Base-by-base conservation (phyloP, 257 asterid species). In the Solanum commersonii region DNA sequence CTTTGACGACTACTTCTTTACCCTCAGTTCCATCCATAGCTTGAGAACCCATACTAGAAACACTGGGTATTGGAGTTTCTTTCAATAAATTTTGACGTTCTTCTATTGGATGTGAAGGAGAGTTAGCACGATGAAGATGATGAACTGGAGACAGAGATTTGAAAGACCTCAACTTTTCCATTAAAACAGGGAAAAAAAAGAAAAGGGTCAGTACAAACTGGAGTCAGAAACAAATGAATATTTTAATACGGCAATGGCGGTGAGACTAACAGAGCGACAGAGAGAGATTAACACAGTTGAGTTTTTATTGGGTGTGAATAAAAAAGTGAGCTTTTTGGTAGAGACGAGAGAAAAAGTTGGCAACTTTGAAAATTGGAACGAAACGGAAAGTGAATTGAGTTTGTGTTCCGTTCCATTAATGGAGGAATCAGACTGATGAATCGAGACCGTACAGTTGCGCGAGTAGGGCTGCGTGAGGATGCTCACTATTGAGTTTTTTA, bases 121-220 rank as follows among this genome's bases (percentile, higher is more conserved):
- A 81, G 42, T 29, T 81, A 10, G 44, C 67, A 20, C 88, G 72
- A n/a, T 87, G 68, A 56, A 87, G 71, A 86, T 87, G 31, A 14
- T 73, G n/a, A 35, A 46, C 49, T 8, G 89, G 20, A 40, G 83
- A 42, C 1, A 12, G 85, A 34, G 88, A 42, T 83, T 90, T 91
- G 86, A 88, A 90, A 59, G 92, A 91, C 88, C 76, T 87, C 23
- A 92, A 84, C 23, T 84, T 82, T 81, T 92, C 91, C 93, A 89
- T 89, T 88, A n/a, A 42, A 38, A 49, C 40, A 6, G 35, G 34
- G 4, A 9, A 79, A 83, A 40, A 29, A n/a, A 38, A 27, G 40
- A 49, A 31, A 60, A 31, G 38, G 84, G 2, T 2, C 18, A 38
- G 31, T 31, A 63, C n/a, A 22, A 37, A 49, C 8, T 8, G 7